Evolutionary conservation across 352 stramenopile species (phyloP).

Genomic region (Bremia lactucae): DNA sequence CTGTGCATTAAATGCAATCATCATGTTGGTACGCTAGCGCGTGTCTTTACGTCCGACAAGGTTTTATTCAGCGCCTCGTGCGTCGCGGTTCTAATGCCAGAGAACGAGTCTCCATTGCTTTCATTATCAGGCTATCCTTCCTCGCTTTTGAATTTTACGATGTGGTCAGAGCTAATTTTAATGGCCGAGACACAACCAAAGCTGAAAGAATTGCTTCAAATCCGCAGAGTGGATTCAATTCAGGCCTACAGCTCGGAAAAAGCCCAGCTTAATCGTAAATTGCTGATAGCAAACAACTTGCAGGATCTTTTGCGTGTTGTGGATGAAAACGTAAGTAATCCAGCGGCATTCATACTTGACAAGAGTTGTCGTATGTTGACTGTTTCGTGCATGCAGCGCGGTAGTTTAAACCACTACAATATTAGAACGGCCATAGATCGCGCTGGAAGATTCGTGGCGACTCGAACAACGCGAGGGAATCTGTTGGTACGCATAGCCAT

Average conservation of each 20-base stretch:
- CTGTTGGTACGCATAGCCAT: conserved; percentile 29
- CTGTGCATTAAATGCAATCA: conserved; percentile 56
- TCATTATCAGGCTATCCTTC: conserved; percentile 69
- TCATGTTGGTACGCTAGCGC: conserved; percentile 46
- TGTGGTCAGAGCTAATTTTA: conserved; percentile 70
- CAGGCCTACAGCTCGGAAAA: conserved; percentile 30
- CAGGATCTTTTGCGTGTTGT: conserved; percentile 47
- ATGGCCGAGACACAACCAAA: conserved; percentile 64
- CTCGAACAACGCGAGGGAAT: conserved; percentile 16
- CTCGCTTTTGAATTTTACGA: conserved; percentile 55
- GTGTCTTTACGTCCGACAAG: conserved; percentile 55
- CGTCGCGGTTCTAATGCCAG: conserved; percentile 63
- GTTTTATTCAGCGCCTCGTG: conserved; percentile 58
- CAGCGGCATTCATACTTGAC: too few relatives aligned
- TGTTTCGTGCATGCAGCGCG: conserved; percentile 14
- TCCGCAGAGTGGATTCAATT: conserved; percentile 58
- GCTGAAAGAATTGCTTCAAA: conserved; percentile 53
- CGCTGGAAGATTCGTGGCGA: conserved; percentile 25
- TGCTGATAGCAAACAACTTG: conserved; percentile 54
- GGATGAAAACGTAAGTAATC: conserved; percentile 45
- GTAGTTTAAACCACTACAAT: conserved; percentile 50
- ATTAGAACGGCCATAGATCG: conserved; percentile 51
- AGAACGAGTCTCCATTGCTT: conserved; percentile 55
- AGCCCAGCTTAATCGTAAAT: conserved; percentile 48
- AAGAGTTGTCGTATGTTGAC: too few relatives aligned